Evolutionary conservation across 2,329 filamentous ascomycete genomes (phyloP).

Genomic region (Pseudogymnoascus sp.): DNA sequence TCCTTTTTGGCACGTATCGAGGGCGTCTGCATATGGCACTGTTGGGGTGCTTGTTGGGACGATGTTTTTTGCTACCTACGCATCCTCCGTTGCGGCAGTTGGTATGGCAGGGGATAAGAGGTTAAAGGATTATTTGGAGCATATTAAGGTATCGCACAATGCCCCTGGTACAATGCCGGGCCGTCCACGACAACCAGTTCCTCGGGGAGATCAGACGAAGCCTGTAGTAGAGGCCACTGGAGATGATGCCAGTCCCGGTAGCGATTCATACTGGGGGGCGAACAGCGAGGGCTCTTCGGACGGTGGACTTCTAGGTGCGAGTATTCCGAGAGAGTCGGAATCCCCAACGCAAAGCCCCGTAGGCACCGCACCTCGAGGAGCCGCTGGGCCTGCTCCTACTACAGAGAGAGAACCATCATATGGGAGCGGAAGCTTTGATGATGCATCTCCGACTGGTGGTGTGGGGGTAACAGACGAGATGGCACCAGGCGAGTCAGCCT

Average conservation of each 20-base stretch:
- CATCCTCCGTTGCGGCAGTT: conserved; percentile 19
- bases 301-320: background rate
- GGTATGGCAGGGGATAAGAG: conserved; percentile 24
- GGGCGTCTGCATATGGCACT: conserved; percentile 20
- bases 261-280: conserved; percentile 16
- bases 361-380: background rate
- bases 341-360: background rate
- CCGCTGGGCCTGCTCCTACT: background rate
- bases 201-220: background rate
- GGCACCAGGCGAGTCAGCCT: conserved; percentile 23
- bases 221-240: background rate
- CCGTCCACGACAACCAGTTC: conserved; percentile 12
- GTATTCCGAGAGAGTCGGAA: background rate
- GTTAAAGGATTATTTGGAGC: conserved; percentile 20
- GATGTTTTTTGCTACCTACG: conserved; percentile 23
- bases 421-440: conserved; percentile 18
- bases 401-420: background rate
- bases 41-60: conserved; percentile 19
- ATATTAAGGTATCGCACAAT: conserved; percentile 10
- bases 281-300: conserved; percentile 10
- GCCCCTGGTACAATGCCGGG: conserved; percentile 4
- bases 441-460: conserved; percentile 25
- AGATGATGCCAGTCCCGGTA: conserved; percentile 26
- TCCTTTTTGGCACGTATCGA: conserved; percentile 21
- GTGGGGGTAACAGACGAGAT: conserved; percentile 16